Conservation (phyloP, 495 filamentous ascomycete genomes). For the Ramalina peruviana region DNA sequence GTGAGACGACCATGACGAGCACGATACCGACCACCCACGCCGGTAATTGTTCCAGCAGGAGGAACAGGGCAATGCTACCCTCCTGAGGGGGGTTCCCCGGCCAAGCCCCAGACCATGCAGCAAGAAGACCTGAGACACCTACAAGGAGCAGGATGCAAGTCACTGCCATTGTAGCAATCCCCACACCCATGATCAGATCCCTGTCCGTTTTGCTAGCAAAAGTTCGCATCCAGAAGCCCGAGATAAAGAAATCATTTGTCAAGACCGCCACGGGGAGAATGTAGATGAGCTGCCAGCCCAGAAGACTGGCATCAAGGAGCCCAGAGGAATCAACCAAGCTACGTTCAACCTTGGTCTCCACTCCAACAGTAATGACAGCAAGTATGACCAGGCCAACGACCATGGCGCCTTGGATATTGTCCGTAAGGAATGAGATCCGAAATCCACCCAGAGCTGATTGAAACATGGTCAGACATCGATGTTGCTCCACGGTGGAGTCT, state of each 20-base stretch:
- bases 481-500: background rate
- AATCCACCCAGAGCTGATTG: conserved; percentile 55
- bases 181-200: conserved; percentile 56
- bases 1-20: conserved; percentile 57
- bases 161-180: conserved; percentile 45
- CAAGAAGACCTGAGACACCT: conserved; percentile 52
- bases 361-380: conserved; percentile 56
- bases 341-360: conserved; percentile 53
- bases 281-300: conserved; percentile 68
- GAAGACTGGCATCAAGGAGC: conserved; percentile 40
- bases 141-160: conserved; percentile 52
- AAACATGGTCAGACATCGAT: background rate
- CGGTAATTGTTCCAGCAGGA: conserved; percentile 53
- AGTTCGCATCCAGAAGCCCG: conserved; percentile 68
- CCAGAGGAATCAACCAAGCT: conserved; percentile 47
- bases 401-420: conserved; percentile 65
- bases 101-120: conserved; percentile 55
- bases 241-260: conserved; percentile 68
- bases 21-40: conserved; percentile 64
- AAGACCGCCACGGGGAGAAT: conserved; percentile 62
- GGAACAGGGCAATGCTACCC: conserved; percentile 58
- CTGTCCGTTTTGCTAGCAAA: conserved; percentile 64
- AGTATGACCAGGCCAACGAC: conserved; percentile 54
- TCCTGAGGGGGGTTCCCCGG: conserved; percentile 37
- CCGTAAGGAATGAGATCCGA: conserved; percentile 62